A percentile compares a stretch with the other conserved stretches of the same genome.
Evolutionary conservation across 805 yeast genomes (phyloP).

Genomic region (Kazachstania africana): DNA sequence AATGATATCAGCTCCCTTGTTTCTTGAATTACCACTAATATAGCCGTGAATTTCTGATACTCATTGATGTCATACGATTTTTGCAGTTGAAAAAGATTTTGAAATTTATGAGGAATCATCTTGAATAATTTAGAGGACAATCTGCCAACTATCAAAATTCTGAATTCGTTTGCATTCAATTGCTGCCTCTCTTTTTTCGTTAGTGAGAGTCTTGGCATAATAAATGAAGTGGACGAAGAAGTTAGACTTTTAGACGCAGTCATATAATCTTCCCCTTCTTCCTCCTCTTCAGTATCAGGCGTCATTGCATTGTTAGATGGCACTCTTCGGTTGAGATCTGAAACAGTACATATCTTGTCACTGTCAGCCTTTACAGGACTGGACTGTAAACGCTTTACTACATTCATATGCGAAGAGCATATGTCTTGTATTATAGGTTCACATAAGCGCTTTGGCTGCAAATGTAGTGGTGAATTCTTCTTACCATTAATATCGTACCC

Average conservation of each 20-base stretch:
- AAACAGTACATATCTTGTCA: neutral
- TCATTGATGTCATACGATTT: constrained; percentile 10
- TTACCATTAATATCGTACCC: neutral
- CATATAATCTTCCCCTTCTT: constrained; percentile 3
- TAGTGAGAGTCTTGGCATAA: constrained; percentile 24
- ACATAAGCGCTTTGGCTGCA: too few species aligned
- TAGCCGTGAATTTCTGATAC: constrained; percentile 10
- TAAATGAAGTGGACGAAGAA: constrained; percentile 22
- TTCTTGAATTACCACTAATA: constrained; percentile 17
- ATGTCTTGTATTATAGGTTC: neutral
- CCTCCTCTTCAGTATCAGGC: neutral
- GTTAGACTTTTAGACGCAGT: constrained; percentile 17
- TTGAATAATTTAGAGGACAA: neutral
- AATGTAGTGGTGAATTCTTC: neutral
- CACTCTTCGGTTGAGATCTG: neutral
- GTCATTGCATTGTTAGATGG: neutral
- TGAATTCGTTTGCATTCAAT: constrained; percentile 15
- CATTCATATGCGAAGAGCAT: too few species aligned
- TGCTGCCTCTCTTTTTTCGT: constrained; percentile 11
- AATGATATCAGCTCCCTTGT: constrained; percentile 14
- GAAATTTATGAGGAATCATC: too few species aligned
- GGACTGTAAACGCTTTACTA: too few species aligned
- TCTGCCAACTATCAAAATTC: constrained; percentile 14
- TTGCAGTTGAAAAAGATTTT: constrained; percentile 6
- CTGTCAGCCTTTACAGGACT: neutral